Conservation (phyloP, 306 rosid genomes). For the Prunus mume region DNA sequence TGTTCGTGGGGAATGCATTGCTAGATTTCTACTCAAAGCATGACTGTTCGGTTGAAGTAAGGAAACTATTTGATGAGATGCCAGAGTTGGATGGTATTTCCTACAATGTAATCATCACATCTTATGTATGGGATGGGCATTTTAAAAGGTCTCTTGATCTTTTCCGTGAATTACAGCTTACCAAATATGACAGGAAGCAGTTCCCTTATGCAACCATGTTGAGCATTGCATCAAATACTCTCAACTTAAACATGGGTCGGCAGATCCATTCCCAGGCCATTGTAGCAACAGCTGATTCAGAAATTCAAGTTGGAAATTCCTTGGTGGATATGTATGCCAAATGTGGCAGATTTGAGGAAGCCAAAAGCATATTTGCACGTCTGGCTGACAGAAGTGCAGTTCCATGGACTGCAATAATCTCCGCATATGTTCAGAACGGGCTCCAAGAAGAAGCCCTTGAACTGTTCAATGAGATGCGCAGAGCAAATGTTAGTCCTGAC, state of each 20-base stretch:
- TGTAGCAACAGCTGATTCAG: slow-evolving; percentile 48
- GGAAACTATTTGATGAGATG: slow-evolving; percentile 67
- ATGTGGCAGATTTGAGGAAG: slow-evolving; percentile 67
- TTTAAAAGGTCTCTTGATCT: slow-evolving; percentile 47
- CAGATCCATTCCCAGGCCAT: slow-evolving; percentile 75
- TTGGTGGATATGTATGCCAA: slow-evolving; percentile 94
- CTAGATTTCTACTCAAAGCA: slow-evolving; percentile 88
- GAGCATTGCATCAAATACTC: slow-evolving; percentile 69
- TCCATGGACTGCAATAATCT: slow-evolving; percentile 90
- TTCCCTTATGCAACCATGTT: slow-evolving; percentile 75
- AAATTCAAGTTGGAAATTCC: slow-evolving; percentile 65
- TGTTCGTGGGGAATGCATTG: slow-evolving; percentile 87
- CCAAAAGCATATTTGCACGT: slow-evolving; percentile 52
- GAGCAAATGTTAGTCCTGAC: slow-evolving; percentile 48
- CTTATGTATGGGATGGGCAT: slow-evolving; percentile 59
- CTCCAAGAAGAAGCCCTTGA: slow-evolving; percentile 61
- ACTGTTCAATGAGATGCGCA: slow-evolving; percentile 61
- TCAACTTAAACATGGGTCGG: slow-evolving; percentile 63
- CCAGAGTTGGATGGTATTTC: slow-evolving; percentile 82
- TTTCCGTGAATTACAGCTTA: slow-evolving; percentile 51
- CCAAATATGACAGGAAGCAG: slow-evolving; percentile 60
- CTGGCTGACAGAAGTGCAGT: slow-evolving; percentile 59
- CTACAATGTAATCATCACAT: slow-evolving; percentile 63
- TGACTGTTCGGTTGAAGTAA: slow-evolving; percentile 44
- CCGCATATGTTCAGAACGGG: slow-evolving; percentile 70